Evolutionary conservation across 257 asterid genomes (phyloP).

Genomic region (Gynochthodes officinalis): DNA sequence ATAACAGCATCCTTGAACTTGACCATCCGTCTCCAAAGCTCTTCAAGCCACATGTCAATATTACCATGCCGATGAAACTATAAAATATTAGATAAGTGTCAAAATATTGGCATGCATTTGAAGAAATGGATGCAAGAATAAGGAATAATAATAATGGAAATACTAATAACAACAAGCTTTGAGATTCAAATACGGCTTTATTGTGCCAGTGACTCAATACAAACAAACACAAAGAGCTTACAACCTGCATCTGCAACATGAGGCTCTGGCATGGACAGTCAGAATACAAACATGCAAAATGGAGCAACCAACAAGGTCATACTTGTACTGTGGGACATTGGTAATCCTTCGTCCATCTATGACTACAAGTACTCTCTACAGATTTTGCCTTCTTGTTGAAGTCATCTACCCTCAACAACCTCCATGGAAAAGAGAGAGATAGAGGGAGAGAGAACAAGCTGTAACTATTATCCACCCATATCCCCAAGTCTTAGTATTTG

Average conservation of each 20-base stretch:
- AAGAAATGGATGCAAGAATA: not conserved
- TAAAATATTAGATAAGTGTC: constrained; percentile 32
- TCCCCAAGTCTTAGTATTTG: not conserved
- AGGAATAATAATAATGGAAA: not conserved
- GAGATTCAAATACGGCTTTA: not conserved
- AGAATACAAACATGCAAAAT: not conserved
- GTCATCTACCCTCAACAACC: not conserved
- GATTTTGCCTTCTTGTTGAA: not conserved
- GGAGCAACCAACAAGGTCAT: not conserved
- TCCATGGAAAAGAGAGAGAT: not conserved
- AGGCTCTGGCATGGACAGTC: not conserved
- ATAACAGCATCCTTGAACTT: constrained; percentile 66
- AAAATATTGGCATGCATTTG: constrained; percentile 15
- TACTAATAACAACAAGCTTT: constrained; percentile 10
- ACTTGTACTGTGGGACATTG: not conserved
- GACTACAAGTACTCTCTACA: not conserved
- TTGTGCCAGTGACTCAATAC: not conserved
- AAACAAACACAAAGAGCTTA: not conserved
- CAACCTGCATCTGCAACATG: not conserved
- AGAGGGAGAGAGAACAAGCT: not conserved
- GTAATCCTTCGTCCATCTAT: not conserved
- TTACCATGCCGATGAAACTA: constrained; percentile 80
- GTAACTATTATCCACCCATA: not conserved
- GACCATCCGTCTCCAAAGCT: constrained; percentile 81
- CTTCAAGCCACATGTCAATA: constrained; percentile 95